Evolutionary conservation across 495 filamentous ascomycete genomes (phyloP).

Genomic region (Penicillium argentinense): DNA sequence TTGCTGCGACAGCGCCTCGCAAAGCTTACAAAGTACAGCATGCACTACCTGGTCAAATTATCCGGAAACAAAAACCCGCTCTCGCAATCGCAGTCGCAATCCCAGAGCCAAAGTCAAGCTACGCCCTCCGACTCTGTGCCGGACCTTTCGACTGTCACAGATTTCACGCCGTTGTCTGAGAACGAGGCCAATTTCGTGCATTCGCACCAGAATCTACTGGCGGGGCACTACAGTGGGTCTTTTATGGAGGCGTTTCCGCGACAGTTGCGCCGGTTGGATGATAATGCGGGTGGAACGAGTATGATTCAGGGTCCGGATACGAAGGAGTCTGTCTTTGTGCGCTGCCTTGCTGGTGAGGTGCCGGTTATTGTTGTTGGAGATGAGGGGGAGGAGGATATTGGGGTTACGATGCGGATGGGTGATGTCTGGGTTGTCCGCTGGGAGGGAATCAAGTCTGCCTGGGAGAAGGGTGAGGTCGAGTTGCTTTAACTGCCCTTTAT

Average conservation of each 20-base stretch:
- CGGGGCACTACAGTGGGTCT: slow-evolving; percentile 74
- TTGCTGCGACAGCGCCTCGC: slow-evolving; percentile 80
- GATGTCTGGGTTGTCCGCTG: slow-evolving; percentile 88
- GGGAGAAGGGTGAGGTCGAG: slow-evolving; percentile 75
- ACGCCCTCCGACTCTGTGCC: slow-evolving; percentile 41
- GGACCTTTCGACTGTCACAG: slow-evolving; percentile 36
- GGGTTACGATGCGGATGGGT: slow-evolving; percentile 63
- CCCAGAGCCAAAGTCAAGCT: slow-evolving; percentile 31
- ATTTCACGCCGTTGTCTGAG: slow-evolving; percentile 59
- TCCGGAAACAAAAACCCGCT: slow-evolving; percentile 63
- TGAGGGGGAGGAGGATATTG: slow-evolving; percentile 54
- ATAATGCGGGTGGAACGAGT: slow-evolving; percentile 81
- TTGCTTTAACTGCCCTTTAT: slow-evolving; percentile 59
- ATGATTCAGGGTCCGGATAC: slow-evolving; percentile 90
- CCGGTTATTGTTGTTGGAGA: slow-evolving; percentile 54
- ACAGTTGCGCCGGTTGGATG: slow-evolving; percentile 76
- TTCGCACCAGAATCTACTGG: slow-evolving; percentile 77
- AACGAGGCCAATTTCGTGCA: slow-evolving; percentile 75
- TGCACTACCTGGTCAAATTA: slow-evolving; percentile 42
- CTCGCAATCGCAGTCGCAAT: slow-evolving; percentile 54
- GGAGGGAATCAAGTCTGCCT: slow-evolving; percentile 72
- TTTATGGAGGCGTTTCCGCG: slow-evolving; percentile 82
- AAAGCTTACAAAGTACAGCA: slow-evolving; percentile 57
- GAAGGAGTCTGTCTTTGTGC: slow-evolving; percentile 79
- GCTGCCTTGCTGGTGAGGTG: slow-evolving; percentile 62